A percentile compares a stretch with the other conserved stretches of the same genome.
Conservation (phyloP, 2,329 filamentous ascomycete species). For the Trichophyton verrucosum region DNA sequence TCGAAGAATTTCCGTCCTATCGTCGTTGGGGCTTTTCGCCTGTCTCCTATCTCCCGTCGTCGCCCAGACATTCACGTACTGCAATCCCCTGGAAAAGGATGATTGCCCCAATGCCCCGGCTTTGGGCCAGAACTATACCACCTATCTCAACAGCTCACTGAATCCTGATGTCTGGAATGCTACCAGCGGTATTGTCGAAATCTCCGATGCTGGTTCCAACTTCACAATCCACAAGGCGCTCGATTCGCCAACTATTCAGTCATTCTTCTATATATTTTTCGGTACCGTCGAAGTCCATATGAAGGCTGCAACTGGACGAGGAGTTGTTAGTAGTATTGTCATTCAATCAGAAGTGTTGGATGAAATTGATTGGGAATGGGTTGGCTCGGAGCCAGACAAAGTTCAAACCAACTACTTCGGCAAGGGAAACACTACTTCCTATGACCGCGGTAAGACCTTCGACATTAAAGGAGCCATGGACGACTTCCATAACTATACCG, state of each 20-base stretch:
- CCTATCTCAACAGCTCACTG: constrained; percentile 40
- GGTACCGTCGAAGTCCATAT: constrained; percentile 75
- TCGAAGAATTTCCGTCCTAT: constrained; percentile 13
- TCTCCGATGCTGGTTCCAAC: constrained; percentile 56
- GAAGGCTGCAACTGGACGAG: constrained; percentile 73
- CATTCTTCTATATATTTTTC: constrained; percentile 97
- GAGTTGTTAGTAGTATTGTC: constrained; percentile 86
- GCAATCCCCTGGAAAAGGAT: constrained; percentile 64
- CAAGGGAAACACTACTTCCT: constrained; percentile 75
- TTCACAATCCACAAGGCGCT: constrained; percentile 69
- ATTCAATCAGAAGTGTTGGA: constrained; percentile 87
- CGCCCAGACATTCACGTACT: constrained; percentile 65
- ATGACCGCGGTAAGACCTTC: constrained; percentile 76
- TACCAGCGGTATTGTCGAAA: constrained; percentile 55
- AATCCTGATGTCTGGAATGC: constrained; percentile 57
- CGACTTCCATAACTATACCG: constrained; percentile 34
- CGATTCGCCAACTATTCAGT: constrained; percentile 74
- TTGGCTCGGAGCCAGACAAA: constrained; percentile 25
- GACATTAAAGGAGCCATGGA: constrained; percentile 46
- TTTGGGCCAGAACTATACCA: constrained; percentile 37
- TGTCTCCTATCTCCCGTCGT: constrained; percentile 20
- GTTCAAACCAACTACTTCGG: constrained; percentile 90
- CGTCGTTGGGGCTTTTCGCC: constrained; percentile 19
- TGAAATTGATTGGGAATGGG: constrained; percentile 72
- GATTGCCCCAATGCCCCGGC: constrained; percentile 61